Base-by-base conservation (phyloP, 2,329 filamentous ascomycete genomes). In the Aspergillus sclerotialis region DNA sequence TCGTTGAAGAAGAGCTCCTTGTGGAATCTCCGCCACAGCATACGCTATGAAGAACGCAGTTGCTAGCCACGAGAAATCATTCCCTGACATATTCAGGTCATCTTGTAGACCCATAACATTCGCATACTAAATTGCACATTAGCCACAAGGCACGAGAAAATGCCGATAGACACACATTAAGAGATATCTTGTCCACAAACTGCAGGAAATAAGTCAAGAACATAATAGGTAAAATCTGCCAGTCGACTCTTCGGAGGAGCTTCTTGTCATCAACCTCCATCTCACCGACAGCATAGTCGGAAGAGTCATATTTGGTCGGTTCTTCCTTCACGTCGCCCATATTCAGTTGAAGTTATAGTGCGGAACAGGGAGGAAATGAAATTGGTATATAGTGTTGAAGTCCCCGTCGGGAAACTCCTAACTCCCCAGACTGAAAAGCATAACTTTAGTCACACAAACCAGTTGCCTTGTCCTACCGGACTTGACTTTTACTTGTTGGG, bases 11-110 rank as follows among this genome's bases (percentile, higher is more conserved):
- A 81, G 65, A 42, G 72, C 73, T 38, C 68, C 73, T 38, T 78
- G 77, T 7, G 75, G 76, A 3, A 80, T 58, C 52, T 80, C 76
- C 18, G 75, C 75, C 39, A 72, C 63, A 1, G 77, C 57, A 35
- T 76, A 72, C 4, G 73, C 77, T 27, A 82, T 75, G 46, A 78
- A 82, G 45, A 82, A 74, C 17, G 74, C 71, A 0, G 76, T 79
- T 3, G 76, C 75, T 12, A 76, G 56, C 55, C 77, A 77, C 30
- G 73, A 74, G 52, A 81, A 82, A 31, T 82, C 68, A 39, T 81
- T 79, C 12, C 72, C 72, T 9, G 57, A 52, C 30, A 82, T 65
- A 0, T 69, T 60, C 5, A 78, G 64, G 37, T 80, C 75, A 32
- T 67, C 55, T 14, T 56, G 62, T 6, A 84, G 52, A 3, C 77